These are phyloP conservation scores for Pseudocercospora ulei DNA, from an alignment of 2,329 filamentous ascomycete genomes.

Conservation along the genomic window DNA sequence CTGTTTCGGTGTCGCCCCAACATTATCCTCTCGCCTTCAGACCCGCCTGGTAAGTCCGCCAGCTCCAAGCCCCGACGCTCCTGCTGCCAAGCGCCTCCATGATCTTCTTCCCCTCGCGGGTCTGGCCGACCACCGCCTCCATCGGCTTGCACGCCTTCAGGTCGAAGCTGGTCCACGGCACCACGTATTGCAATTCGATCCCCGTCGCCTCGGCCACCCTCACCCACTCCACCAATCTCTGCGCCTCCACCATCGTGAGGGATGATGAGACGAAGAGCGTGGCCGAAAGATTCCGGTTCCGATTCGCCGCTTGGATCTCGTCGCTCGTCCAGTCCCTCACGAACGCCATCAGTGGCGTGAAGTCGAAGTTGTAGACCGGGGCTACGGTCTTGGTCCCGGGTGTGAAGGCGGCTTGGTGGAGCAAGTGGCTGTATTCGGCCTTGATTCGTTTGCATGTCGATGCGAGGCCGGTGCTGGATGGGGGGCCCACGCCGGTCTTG, in stretches of 20 bases:
- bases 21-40: slow-evolving; percentile 1
- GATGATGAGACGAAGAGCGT: slow-evolving; percentile 12
- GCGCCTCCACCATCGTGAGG: slow-evolving; percentile 2
- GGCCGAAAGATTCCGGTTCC: slow-evolving; percentile 16
- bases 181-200: slow-evolving; percentile 15
- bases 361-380: slow-evolving; percentile 20
- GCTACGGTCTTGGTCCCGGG: slow-evolving; percentile 15
- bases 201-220: slow-evolving; percentile 8
- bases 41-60: slow-evolving; percentile 11
- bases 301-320: slow-evolving; percentile 16
- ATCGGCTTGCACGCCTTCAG: slow-evolving; percentile 8
- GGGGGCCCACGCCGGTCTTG: slow-evolving; percentile 4
- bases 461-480: slow-evolving; percentile 8
- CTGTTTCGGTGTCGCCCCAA: neutral
- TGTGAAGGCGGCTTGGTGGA: slow-evolving; percentile 19
- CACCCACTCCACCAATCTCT: slow-evolving; percentile 16
- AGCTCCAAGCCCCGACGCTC: slow-evolving; percentile 15
- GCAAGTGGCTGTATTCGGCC: slow-evolving; percentile 17
- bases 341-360: slow-evolving; percentile 16
- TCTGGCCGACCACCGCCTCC: slow-evolving; percentile 12
- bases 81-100: slow-evolving; percentile 10
- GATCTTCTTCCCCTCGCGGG: slow-evolving; percentile 18
- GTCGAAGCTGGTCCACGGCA: slow-evolving; percentile 18
- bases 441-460: slow-evolving; percentile 17
- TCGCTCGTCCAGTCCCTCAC: slow-evolving; percentile 13